Percentiles rank a stretch among this genome's conserved stretches.
Conservation (phyloP, 1,284 basidiomycete species). For the Heterobasidion irregulare region DNA sequence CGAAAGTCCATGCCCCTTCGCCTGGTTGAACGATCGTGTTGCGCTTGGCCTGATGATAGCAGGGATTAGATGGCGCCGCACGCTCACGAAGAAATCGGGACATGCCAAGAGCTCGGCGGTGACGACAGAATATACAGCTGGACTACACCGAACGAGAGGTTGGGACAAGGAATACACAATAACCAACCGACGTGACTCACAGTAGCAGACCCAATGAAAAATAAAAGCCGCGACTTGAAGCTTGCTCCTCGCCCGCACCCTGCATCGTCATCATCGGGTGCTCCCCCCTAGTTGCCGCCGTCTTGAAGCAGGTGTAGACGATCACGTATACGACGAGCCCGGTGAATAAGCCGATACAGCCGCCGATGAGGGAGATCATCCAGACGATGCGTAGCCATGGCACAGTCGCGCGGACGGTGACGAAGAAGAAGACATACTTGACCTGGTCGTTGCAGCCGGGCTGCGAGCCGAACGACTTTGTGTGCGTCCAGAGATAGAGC, state of each 20-base stretch:
- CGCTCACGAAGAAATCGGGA: not conserved
- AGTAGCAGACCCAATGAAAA: not conserved
- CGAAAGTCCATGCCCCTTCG: constrained; percentile 7
- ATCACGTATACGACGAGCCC: not conserved
- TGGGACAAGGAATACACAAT: not conserved
- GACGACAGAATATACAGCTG: constrained; percentile 4
- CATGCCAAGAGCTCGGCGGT: constrained; percentile 8
- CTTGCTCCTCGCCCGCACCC: no score
- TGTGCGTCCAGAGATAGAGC: constrained; percentile 6
- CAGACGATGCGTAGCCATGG: constrained; percentile 6
- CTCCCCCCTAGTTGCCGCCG: not conserved
- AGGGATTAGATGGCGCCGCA: not conserved
- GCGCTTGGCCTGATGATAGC: constrained; percentile 2
- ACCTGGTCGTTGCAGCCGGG: constrained; percentile 4
- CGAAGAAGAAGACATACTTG: constrained; percentile 9
- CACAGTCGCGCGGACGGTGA: constrained; percentile 3
- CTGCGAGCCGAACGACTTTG: not conserved
- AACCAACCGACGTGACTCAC: constrained; percentile 2
- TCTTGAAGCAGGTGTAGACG: not conserved
- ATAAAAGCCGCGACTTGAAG: not conserved
- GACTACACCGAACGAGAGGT: not conserved
- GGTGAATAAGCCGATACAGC: not conserved
- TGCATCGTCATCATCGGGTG: not conserved
- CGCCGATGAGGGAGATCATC: constrained; percentile 4
- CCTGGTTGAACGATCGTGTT: not conserved